Evolutionary conservation across 1,284 basidiomycete genomes (phyloP).

Genomic region (Austropuccinia psidii): DNA sequence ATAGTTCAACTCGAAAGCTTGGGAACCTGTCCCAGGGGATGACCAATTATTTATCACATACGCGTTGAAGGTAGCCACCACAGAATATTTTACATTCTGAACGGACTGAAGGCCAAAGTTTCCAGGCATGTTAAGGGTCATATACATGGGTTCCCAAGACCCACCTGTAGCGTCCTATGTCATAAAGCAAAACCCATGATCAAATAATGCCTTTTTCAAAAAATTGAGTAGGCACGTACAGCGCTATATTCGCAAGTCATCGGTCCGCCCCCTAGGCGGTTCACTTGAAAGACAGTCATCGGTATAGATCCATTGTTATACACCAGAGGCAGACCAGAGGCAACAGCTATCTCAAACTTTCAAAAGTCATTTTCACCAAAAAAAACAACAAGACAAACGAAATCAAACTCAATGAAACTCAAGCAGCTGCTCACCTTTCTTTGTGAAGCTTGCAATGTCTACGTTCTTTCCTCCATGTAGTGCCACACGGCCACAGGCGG

Average conservation of each 20-base stretch:
- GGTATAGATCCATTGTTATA: conserved; percentile 19
- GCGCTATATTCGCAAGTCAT: conserved; percentile 13
- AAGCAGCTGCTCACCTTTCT: not conserved
- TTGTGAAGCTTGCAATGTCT: not conserved
- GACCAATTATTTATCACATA: not conserved
- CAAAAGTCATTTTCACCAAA: not conserved
- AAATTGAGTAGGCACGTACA: not conserved
- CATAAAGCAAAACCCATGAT: not conserved
- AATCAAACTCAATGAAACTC: not conserved
- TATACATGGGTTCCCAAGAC: conserved; percentile 16
- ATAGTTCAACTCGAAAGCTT: not conserved
- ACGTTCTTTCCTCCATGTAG: not conserved
- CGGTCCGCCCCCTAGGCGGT: conserved; percentile 24
- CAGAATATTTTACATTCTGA: not conserved
- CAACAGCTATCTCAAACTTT: not conserved
- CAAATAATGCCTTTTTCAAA: not conserved
- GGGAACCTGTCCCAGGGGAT: not conserved
- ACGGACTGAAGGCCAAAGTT: conserved; percentile 5
- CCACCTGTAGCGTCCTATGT: conserved; percentile 16
- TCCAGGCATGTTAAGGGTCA: conserved; percentile 28
- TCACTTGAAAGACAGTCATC: conserved; percentile 24
- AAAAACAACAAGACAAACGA: not conserved
- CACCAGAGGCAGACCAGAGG: not conserved
- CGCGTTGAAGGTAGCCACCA: conserved; percentile 22
- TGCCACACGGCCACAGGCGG: conserved; percentile 11